phyloP scores from a whole-genome alignment of 192 early-diverging fungal genomes.

The Borealophlyctis nickersoniae region DNA sequence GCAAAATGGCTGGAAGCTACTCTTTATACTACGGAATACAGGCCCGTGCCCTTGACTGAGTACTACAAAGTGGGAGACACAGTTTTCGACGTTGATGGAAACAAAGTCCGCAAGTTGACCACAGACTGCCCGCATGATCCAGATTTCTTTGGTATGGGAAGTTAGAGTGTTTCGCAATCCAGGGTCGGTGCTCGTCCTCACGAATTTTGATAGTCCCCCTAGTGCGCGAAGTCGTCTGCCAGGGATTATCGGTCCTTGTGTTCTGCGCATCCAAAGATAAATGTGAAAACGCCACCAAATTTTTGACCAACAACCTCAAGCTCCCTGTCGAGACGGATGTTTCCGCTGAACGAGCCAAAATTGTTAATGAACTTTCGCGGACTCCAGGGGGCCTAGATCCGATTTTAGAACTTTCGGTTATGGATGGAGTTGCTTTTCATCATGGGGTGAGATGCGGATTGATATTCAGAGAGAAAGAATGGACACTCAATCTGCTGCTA shows the following conservation, averaged over 20 bases:
- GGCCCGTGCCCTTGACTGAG: conserved; percentile 34
- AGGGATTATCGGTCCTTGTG: conserved; percentile 26
- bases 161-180: no score
- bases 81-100: conserved; percentile 21
- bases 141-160: no score
- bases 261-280: conserved; percentile 34
- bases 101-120: not conserved
- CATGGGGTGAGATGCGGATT: conserved; percentile 32
- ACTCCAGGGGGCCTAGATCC: conserved; percentile 29
- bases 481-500: no score
- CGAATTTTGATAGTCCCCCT: conserved; percentile 25
- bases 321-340: not conserved
- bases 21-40: conserved; percentile 27
- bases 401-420: conserved; percentile 5
- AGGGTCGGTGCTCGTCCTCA: no score
- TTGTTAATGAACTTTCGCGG: conserved; percentile 18
- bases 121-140: not conserved
- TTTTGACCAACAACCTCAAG: conserved; percentile 5
- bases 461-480: no score
- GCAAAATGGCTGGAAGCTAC: conserved; percentile 33
- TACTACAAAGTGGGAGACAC: conserved; percentile 31
- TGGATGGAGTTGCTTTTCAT: conserved; percentile 1
- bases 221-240: conserved; percentile 8
- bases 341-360: conserved; percentile 5
- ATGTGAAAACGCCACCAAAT: conserved; percentile 29